Evolutionary conservation across 139 green algal genomes (phyloP).

Genomic region (Diplosphaera chodatii): DNA sequence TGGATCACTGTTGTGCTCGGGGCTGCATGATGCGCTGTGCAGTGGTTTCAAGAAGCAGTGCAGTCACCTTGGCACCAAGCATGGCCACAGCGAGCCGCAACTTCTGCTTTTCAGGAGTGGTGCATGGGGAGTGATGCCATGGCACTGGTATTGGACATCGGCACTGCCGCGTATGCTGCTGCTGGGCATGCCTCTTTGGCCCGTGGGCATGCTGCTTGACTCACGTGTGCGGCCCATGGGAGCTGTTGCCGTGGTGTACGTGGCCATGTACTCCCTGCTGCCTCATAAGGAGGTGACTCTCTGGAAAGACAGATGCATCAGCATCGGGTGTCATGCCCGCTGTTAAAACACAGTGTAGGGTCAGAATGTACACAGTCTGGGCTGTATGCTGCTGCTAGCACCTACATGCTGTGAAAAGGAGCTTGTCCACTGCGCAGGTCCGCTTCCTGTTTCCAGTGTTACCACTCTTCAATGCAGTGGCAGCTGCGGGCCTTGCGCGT

Average conservation of each 20-base stretch:
- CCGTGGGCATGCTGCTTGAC: conserved; percentile 38
- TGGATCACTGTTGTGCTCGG: neutral
- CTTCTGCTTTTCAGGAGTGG: conserved; percentile 64
- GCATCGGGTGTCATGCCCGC: too few species aligned
- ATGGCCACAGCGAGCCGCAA: too few species aligned
- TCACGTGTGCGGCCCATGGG: conserved; percentile 6
- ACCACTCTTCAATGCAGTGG: conserved; percentile 68
- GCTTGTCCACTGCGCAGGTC: too few species aligned
- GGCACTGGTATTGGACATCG: conserved; percentile 66
- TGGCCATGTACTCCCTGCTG: conserved; percentile 69
- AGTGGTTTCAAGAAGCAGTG: too few species aligned
- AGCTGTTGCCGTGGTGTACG: conserved; percentile 32
- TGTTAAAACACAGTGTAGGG: too few species aligned
- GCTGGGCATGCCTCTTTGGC: conserved; percentile 33
- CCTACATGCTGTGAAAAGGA: conserved; percentile 43
- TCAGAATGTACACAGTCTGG: too few species aligned
- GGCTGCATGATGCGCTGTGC: too few species aligned
- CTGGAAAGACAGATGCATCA: too few species aligned
- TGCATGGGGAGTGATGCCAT: conserved; percentile 66
- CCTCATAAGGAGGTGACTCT: conserved; percentile 64
- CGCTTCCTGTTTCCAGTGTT: conserved; percentile 78
- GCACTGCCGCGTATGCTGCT: conserved; percentile 55
- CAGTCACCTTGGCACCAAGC: too few species aligned
- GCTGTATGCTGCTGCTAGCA: conserved; percentile 37
- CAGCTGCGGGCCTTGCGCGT: conserved; percentile 36